Evolutionary conservation across 169 alveolate genomes (phyloP).

Genomic region (Plasmodium gonderi): DNA sequence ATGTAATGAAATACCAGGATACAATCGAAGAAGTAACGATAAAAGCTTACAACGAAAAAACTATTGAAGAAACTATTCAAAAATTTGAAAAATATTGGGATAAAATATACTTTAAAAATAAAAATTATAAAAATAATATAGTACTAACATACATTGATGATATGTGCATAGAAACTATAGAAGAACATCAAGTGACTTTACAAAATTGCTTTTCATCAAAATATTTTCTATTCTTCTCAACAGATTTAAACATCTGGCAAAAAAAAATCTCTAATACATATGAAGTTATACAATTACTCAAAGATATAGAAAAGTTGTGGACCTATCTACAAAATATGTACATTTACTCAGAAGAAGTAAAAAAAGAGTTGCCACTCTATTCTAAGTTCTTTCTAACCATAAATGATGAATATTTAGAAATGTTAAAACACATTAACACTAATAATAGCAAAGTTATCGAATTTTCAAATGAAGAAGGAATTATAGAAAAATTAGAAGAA

Average conservation of each 20-base stretch:
- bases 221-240: slow-evolving; percentile 93
- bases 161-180: slow-evolving; percentile 95
- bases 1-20: slow-evolving; percentile 63
- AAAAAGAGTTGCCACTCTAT: slow-evolving; percentile 96
- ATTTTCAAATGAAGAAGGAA: slow-evolving; percentile 91
- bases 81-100: slow-evolving; percentile 66
- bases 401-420: slow-evolving; percentile 93
- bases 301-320: slow-evolving; percentile 97
- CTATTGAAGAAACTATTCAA: slow-evolving; percentile 42
- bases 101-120: slow-evolving; percentile 32
- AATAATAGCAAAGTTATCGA: slow-evolving; percentile 79
- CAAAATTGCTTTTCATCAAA: slow-evolving; percentile 95
- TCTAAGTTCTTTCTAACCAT: slow-evolving; percentile 94
- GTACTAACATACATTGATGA: slow-evolving; percentile 92
- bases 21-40: slow-evolving; percentile 54
- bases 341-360: slow-evolving; percentile 97
- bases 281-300: slow-evolving; percentile 92
- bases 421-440: slow-evolving; percentile 85
- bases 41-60: slow-evolving; percentile 63
- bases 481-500: slow-evolving; percentile 89
- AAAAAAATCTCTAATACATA: slow-evolving; percentile 92
- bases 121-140: slow-evolving; percentile 87
- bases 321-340: slow-evolving; percentile 96
- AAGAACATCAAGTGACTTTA: slow-evolving; percentile 94
- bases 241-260: slow-evolving; percentile 93